A percentile compares a stretch with the other conserved stretches of the same genome.
These are phyloP conservation scores for Sonneratia caseolaris DNA, from an alignment of 345 rosid genomes.

Conservation along the genomic window DNA sequence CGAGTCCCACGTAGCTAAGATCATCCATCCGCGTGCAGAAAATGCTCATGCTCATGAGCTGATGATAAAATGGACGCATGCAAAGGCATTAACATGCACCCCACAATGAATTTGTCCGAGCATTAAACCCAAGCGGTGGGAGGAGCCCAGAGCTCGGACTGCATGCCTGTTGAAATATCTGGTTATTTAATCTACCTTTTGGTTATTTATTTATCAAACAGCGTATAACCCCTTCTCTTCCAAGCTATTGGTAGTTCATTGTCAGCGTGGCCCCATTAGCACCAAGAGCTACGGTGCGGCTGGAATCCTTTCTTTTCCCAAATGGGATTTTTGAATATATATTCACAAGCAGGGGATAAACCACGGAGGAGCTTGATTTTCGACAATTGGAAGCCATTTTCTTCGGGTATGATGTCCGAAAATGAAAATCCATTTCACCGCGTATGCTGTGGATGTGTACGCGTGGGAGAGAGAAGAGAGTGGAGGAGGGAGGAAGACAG, in stretches of 20 bases:
- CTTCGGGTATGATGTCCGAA: too few relatives aligned
- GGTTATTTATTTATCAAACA: conserved; percentile 17
- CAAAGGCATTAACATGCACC: conserved; percentile 88
- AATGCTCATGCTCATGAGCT: conserved; percentile 71
- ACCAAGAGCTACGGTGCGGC: conserved; percentile 54
- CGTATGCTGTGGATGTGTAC: too few relatives aligned
- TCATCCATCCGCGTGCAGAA: conserved; percentile 36
- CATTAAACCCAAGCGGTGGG: conserved; percentile 22
- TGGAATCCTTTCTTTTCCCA: conserved; percentile 76
- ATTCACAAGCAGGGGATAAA: conserved; percentile 32
- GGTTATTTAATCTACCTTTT: too few relatives aligned
- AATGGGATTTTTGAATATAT: conserved; percentile 91
- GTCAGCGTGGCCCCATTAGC: conserved; percentile 65
- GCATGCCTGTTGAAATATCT: too few relatives aligned
- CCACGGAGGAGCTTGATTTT: background rate
- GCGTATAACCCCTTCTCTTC: conserved; percentile 57
- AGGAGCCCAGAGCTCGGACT: too few relatives aligned
- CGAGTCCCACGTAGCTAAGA: conserved; percentile 2
- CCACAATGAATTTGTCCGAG: conserved; percentile 39
- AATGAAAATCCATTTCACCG: too few relatives aligned
- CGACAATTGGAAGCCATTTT: too few relatives aligned
- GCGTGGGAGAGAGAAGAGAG: too few relatives aligned
- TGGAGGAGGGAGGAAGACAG: too few relatives aligned
- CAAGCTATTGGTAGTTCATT: conserved; percentile 69
- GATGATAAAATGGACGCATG: conserved; percentile 79